Percentiles rank a stretch among this genome's conserved stretches.
phyloP scores from a whole-genome alignment of 2,329 filamentous ascomycete genomes.

The Passalora sequoiae region DNA sequence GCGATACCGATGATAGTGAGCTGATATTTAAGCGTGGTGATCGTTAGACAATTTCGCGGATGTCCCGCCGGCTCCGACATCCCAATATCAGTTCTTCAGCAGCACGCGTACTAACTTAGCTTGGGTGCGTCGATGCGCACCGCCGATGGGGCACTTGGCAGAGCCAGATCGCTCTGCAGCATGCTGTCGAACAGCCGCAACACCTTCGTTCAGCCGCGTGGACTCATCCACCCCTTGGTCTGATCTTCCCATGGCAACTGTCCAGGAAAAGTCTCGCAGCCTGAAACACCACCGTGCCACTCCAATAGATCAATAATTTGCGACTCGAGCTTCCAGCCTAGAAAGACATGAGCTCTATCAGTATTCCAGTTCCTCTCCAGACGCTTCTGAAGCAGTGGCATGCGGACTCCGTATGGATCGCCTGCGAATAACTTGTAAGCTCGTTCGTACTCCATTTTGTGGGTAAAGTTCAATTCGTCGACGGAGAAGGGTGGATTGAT shows the following conservation, averaged over 20 bases:
- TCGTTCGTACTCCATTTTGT: constrained; percentile 34
- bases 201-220: background rate
- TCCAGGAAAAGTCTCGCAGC: constrained; percentile 24
- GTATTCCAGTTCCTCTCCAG: constrained; percentile 38
- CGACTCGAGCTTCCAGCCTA: constrained; percentile 22
- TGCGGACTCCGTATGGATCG: constrained; percentile 38
- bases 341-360: constrained; percentile 17
- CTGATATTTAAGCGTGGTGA: constrained; percentile 32
- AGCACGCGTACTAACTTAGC: too few relatives aligned
- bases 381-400: constrained; percentile 37
- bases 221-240: constrained; percentile 10
- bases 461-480: constrained; percentile 35
- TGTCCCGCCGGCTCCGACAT: too few relatives aligned
- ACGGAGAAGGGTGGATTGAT: constrained; percentile 42
- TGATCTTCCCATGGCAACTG: constrained; percentile 27
- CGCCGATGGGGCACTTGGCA: too few relatives aligned
- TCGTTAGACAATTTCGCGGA: background rate
- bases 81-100: too few relatives aligned
- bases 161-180: too few relatives aligned
- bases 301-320: constrained; percentile 22
- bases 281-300: constrained; percentile 29
- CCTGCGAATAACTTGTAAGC: constrained; percentile 37
- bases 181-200: too few relatives aligned
- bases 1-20: constrained; percentile 39
- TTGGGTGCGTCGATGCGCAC: too few relatives aligned